Evolutionary conservation across 2,329 filamentous ascomycete genomes (phyloP).

Genomic region (Aspergillus flavus): DNA sequence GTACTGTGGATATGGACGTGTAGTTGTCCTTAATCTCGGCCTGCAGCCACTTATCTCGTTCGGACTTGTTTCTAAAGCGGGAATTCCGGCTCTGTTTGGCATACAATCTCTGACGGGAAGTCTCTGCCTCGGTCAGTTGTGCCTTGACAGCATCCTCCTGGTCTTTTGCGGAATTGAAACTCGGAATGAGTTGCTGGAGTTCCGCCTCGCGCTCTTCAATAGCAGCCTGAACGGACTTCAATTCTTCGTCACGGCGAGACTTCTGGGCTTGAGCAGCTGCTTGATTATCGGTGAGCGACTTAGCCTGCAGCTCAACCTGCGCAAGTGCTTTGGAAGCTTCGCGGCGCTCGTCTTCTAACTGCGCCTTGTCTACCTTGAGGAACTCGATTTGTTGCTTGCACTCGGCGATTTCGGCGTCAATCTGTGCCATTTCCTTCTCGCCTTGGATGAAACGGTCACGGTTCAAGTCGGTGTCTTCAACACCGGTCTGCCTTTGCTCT

Average conservation of each 20-base stretch:
- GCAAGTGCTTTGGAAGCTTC: constrained; percentile 79
- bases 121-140: constrained; percentile 75
- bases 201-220: constrained; percentile 78
- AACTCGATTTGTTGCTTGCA: constrained; percentile 82
- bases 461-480: constrained; percentile 81
- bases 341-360: constrained; percentile 86
- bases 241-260: constrained; percentile 69
- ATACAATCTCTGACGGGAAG: constrained; percentile 75
- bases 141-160: constrained; percentile 72
- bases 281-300: constrained; percentile 80
- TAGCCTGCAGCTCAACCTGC: constrained; percentile 82
- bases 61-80: constrained; percentile 83
- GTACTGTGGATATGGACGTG: constrained; percentile 73
- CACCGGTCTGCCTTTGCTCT: constrained; percentile 75
- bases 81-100: constrained; percentile 89
- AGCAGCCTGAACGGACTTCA: constrained; percentile 71
- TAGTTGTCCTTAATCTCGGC: constrained; percentile 81
- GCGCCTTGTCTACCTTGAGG: constrained; percentile 78
- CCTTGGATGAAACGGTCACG: constrained; percentile 74
- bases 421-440: constrained; percentile 74
- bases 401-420: constrained; percentile 78
- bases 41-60: constrained; percentile 81
- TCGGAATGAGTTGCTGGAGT: constrained; percentile 72
- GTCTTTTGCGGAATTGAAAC: constrained; percentile 72
- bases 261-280: constrained; percentile 74